Percentiles rank a stretch among this genome's conserved stretches.
Evolutionary conservation across 371 early-diverging fungal genomes (phyloP).

Genomic region (Choanephora cucurbitarum): DNA sequence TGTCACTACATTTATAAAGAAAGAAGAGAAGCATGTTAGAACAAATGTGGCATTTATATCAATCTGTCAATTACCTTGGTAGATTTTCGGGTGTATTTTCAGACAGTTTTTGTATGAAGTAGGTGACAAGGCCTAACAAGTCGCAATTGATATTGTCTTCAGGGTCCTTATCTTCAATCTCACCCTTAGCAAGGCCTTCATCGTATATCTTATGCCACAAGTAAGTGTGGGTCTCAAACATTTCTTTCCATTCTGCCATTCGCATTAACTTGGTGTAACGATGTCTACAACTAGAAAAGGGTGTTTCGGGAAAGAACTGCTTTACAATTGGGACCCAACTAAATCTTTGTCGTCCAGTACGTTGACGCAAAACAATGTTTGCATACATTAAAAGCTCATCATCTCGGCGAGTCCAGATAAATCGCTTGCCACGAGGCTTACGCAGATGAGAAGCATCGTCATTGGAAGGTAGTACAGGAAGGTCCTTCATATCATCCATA

Average conservation of each 20-base stretch:
- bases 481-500: slow-evolving; percentile 16
- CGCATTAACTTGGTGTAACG: slow-evolving; percentile 35
- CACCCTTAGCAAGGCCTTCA: slow-evolving; percentile 38
- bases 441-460: background rate
- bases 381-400: slow-evolving; percentile 52
- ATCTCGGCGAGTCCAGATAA: slow-evolving; percentile 46
- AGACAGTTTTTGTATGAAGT: slow-evolving; percentile 33
- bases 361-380: slow-evolving; percentile 32
- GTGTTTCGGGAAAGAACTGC: slow-evolving; percentile 25
- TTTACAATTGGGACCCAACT: slow-evolving; percentile 35
- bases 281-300: slow-evolving; percentile 32
- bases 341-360: slow-evolving; percentile 23
- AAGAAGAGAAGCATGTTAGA: background rate
- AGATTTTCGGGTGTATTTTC: background rate
- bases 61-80: too few species aligned
- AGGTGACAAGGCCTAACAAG: slow-evolving; percentile 32
- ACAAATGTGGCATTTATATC: background rate
- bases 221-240: slow-evolving; percentile 20
- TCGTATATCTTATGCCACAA: slow-evolving; percentile 44
- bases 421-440: slow-evolving; percentile 16
- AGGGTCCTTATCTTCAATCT: slow-evolving; percentile 28
- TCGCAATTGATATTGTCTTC: slow-evolving; percentile 31
- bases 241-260: slow-evolving; percentile 23
- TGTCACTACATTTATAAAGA: background rate
- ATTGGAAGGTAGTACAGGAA: slow-evolving; percentile 15